Base-by-base conservation (phyloP, 176 grass and related monocot species). In the Elaeis guineensis region DNA sequence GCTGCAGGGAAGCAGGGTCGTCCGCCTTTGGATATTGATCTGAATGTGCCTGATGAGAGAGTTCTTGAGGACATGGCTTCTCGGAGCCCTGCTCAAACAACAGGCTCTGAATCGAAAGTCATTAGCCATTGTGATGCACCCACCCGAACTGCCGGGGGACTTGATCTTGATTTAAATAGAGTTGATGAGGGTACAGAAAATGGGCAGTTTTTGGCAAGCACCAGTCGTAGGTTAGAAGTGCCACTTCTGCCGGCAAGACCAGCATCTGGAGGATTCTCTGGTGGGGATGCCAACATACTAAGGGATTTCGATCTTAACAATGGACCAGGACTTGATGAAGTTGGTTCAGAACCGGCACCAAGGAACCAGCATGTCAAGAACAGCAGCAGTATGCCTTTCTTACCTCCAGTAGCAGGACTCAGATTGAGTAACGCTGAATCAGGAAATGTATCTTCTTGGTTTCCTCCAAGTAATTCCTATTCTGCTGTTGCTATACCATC, bases 241-340 rank as follows among this genome's bases (percentile, higher is more conserved):
- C 26, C 78, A 14, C 58, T 95, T 63, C 61, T 85, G 39, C 57
- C 74, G 0, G 21, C 65, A 71, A 87, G 71, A 67, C 49, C 63
- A 5, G 49, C 67, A 54, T 61, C 60, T 70, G 73, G 54, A 72
- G 48, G 71, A 53, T 71, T 82, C 48, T 57, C 69, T 58, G 70
- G 51, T 52, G 16, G 57, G 20, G 74, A 64, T 44, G 29, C 59
- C 24, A 86, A 70, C 67, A 55, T 65, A 52, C 74, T 71, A 0
- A 89, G 86, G 62, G 67, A 89, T 64, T 89, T 95, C 15, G 90
- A 95, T 78, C 75, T 95, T 19, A 95, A 95, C 69, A 89, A 72
- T 14, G 79, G 90, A 26, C 90, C 82, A 69, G 75, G 55, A 54
- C 62, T 89, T 28, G 90, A 89, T 89, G 90, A 89, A 73, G 55